A percentile compares a stretch with the other conserved stretches of the same genome.
Conservation (phyloP, 352 stramenopile species). For the Pythium periplocum region DNA sequence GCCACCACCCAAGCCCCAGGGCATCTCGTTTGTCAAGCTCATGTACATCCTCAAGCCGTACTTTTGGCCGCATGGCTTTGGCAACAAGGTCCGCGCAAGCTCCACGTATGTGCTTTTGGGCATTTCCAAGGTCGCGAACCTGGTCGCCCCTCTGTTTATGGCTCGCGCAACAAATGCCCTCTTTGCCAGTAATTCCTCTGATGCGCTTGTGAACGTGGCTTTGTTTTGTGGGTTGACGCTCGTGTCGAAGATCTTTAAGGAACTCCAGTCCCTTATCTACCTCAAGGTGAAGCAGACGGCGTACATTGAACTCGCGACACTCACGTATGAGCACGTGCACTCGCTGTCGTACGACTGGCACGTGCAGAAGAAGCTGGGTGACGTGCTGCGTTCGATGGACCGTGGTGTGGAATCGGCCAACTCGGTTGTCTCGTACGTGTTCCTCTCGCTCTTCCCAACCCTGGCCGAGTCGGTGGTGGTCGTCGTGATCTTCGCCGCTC, state of each 20-base stretch:
- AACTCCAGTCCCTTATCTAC: conserved; percentile 94
- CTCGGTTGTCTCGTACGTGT: conserved; percentile 96
- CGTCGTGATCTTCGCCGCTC: conserved; percentile 87
- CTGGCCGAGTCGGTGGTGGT: conserved; percentile 94
- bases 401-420: conserved; percentile 90
- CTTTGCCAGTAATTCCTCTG: conserved; percentile 43
- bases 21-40: conserved; percentile 82
- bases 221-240: conserved; percentile 86
- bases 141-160: conserved; percentile 92
- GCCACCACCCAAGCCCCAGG: conserved; percentile 24
- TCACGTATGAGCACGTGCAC: conserved; percentile 96
- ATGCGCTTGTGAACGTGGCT: conserved; percentile 51
- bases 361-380: conserved; percentile 96
- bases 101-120: conserved; percentile 93
- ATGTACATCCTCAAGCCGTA: conserved; percentile 84
- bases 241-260: conserved; percentile 89
- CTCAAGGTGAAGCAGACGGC: conserved; percentile 96
- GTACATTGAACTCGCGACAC: conserved; percentile 95
- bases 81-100: conserved; percentile 75
- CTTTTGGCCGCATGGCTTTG: conserved; percentile 74
- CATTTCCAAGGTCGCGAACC: conserved; percentile 89
- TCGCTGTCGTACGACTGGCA: conserved; percentile 97
- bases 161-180: conserved; percentile 91
- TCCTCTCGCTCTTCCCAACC: conserved; percentile 95
- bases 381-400: conserved; percentile 94